phyloP scores from a whole-genome alignment of 495 filamentous ascomycete species.

The Lophium mytilinum region DNA sequence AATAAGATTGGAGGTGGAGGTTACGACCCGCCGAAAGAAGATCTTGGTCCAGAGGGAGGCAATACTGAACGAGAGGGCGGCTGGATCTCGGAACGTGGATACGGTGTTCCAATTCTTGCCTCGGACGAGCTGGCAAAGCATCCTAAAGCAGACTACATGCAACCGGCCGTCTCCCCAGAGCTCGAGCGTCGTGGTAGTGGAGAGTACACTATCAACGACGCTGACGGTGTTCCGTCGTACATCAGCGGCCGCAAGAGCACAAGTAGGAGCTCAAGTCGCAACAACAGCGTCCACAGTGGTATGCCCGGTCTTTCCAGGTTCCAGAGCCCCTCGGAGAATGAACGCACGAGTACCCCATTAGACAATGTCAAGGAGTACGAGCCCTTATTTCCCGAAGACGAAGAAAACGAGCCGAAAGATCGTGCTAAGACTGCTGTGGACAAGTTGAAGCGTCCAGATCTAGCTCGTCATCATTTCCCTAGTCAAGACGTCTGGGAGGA shows the following conservation, averaged over 20 bases:
- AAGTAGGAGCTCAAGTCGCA: slow-evolving; percentile 67
- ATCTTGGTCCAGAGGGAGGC: slow-evolving; percentile 38
- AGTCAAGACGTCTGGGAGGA: slow-evolving; percentile 97
- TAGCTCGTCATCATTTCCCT: slow-evolving; percentile 68
- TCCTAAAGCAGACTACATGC: slow-evolving; percentile 51
- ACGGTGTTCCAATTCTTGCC: slow-evolving; percentile 75
- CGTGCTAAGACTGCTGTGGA: slow-evolving; percentile 47
- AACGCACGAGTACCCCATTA: slow-evolving; percentile 58
- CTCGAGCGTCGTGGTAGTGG: slow-evolving; percentile 47
- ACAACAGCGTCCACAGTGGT: slow-evolving; percentile 52
- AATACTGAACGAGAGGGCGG: slow-evolving; percentile 43
- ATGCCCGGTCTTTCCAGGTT: slow-evolving; percentile 41
- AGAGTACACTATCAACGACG: slow-evolving; percentile 43
- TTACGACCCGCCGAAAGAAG: slow-evolving; percentile 37
- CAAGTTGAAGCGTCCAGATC: slow-evolving; percentile 55
- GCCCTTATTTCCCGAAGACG: slow-evolving; percentile 84
- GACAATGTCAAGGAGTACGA: slow-evolving; percentile 94
- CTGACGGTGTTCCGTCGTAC: slow-evolving; percentile 26
- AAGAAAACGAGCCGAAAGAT: slow-evolving; percentile 37
- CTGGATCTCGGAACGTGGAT: slow-evolving; percentile 45
- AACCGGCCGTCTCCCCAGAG: slow-evolving; percentile 68
- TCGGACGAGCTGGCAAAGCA: slow-evolving; percentile 85
- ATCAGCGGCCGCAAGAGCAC: slow-evolving; percentile 46
- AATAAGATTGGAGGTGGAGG: slow-evolving; percentile 53
- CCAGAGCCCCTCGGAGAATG: slow-evolving; percentile 44